A percentile compares a stretch with the other conserved stretches of the same genome.
These are phyloP conservation scores for Ehretia macrophylla DNA, from an alignment of 257 asterid species.

Conservation along the genomic window DNA sequence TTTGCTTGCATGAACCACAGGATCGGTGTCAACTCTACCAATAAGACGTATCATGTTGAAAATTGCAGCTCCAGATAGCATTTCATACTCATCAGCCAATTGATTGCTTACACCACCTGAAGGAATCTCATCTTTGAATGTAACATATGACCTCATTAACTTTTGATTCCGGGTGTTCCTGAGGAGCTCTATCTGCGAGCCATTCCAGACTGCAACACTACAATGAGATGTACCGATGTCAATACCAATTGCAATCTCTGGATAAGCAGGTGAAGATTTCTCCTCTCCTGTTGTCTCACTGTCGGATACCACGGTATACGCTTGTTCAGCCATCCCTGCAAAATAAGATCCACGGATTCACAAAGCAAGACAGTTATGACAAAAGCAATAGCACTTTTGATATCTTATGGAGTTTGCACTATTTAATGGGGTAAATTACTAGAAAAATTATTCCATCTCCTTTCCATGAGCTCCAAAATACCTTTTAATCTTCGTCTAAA, in stretches of 20 bases:
- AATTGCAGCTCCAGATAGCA: constrained; percentile 71
- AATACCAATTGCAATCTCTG: constrained; percentile 71
- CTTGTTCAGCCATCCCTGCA: constrained; percentile 69
- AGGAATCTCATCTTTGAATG: constrained; percentile 65
- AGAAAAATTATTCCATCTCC: too few relatives aligned
- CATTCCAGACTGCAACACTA: constrained; percentile 78
- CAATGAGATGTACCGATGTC: constrained; percentile 93
- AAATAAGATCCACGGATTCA: neutral
- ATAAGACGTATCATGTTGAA: constrained; percentile 78
- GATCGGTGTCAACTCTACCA: constrained; percentile 83
- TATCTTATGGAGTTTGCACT: too few relatives aligned
- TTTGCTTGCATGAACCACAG: constrained; percentile 68
- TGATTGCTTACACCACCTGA: constrained; percentile 70
- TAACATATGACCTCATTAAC: constrained; percentile 56
- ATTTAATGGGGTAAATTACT: too few relatives aligned
- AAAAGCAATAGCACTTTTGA: too few relatives aligned
- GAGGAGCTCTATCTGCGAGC: constrained; percentile 63
- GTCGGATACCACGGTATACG: constrained; percentile 82
- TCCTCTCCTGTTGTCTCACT: constrained; percentile 79
- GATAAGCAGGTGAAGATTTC: constrained; percentile 38
- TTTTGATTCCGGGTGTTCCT: constrained; percentile 66
- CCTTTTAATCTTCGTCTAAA: too few relatives aligned
- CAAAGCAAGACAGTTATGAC: neutral
- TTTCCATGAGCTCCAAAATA: too few relatives aligned
- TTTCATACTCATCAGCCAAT: constrained; percentile 60